A percentile compares a stretch with the other conserved stretches of the same genome.
Evolutionary conservation across 2,329 filamentous ascomycete genomes (phyloP).

Genomic region (Exserohilum turcica): DNA sequence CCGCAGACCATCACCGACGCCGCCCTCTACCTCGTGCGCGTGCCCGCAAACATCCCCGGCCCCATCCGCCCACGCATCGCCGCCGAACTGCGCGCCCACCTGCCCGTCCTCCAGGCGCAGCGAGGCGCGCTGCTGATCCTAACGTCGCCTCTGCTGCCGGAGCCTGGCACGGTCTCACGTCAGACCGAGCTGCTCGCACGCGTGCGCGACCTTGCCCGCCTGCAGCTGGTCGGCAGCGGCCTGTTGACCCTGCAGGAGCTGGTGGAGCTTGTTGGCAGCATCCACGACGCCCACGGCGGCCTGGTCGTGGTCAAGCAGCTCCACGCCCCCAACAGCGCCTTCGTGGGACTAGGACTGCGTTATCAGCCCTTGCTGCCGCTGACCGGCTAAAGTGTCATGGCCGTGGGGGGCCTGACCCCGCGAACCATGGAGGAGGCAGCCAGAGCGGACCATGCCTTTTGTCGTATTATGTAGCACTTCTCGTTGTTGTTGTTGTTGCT

Average conservation of each 20-base stretch:
- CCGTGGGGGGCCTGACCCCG: neutral
- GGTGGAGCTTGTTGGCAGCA: slow-evolving; percentile 29
- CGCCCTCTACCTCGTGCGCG: slow-evolving; percentile 10
- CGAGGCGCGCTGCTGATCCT: slow-evolving; percentile 32
- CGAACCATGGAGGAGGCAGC: too few species aligned
- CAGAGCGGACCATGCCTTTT: too few species aligned
- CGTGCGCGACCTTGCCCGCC: slow-evolving; percentile 35
- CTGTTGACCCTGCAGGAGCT: slow-evolving; percentile 36
- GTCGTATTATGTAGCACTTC: too few species aligned
- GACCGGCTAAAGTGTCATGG: neutral
- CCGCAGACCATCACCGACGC: neutral
- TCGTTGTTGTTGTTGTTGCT: too few species aligned
- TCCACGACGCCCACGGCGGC: slow-evolving; percentile 20
- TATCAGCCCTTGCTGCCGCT: neutral
- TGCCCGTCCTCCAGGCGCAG: slow-evolving; percentile 37
- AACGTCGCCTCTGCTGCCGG: slow-evolving; percentile 24
- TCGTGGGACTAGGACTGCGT: neutral
- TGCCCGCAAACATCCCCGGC: neutral
- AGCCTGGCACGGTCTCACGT: slow-evolving; percentile 4
- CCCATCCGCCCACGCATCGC: neutral
- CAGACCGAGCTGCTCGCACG: slow-evolving; percentile 5
- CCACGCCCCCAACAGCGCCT: neutral
- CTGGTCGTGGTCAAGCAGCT: neutral
- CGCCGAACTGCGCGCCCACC: slow-evolving; percentile 39
- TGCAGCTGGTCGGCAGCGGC: slow-evolving; percentile 38